Conservation (phyloP, 2,329 filamentous ascomycete genomes). For the Stagonosporopsis cucurbitacearum region DNA sequence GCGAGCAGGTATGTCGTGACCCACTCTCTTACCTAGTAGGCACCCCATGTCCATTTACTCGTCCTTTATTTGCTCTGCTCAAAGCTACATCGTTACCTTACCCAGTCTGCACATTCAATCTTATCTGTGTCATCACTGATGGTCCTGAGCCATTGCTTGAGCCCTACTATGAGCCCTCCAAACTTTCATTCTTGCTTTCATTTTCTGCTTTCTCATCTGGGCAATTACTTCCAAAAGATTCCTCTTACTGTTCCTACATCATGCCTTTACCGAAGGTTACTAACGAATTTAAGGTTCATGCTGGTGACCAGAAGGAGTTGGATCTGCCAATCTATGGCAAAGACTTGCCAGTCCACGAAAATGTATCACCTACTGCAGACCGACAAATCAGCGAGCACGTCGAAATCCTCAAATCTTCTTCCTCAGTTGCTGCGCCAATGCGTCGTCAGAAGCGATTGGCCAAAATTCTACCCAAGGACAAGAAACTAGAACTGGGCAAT, state of each 20-base stretch:
- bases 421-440: conserved; percentile 50
- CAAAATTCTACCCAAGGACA: conserved; percentile 57
- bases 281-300: conserved; percentile 30
- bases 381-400: conserved; percentile 22
- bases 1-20: conserved; percentile 46
- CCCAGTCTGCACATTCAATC: conserved; percentile 10
- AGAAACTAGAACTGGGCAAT: conserved; percentile 61
- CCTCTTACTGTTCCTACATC: background rate
- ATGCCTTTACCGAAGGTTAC: conserved; percentile 6
- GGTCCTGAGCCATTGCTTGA: background rate
- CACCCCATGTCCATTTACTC: background rate
- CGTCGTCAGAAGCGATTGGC: conserved; percentile 46
- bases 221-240: too few species aligned
- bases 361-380: conserved; percentile 27
- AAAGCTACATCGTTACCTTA: background rate
- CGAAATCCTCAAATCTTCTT: conserved; percentile 45
- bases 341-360: conserved; percentile 42
- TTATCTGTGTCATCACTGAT: background rate
- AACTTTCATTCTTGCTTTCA: background rate
- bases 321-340: conserved; percentile 44
- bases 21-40: background rate
- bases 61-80: background rate
- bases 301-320: conserved; percentile 35
- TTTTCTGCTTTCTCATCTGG: background rate
- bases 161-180: background rate